Percentiles rank a stretch among this genome's conserved stretches.
Evolutionary conservation across 768 basidiomycete genomes (phyloP).

Genomic region (Dioszegia crocea): DNA sequence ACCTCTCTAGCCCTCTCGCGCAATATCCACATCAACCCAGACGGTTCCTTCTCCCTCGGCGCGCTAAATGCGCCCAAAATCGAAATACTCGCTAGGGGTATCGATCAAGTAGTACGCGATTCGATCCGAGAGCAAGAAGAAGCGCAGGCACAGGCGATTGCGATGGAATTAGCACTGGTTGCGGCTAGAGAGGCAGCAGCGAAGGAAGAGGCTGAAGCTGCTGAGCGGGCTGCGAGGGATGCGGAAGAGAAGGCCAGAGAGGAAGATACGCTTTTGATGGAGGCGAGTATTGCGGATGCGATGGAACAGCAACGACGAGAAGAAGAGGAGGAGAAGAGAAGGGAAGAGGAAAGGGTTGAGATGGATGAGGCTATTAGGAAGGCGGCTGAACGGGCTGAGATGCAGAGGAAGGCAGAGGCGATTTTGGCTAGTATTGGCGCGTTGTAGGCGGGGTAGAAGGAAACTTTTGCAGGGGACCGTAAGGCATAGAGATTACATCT

Average conservation of each 20-base stretch:
- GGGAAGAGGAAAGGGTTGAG: conserved; percentile 26
- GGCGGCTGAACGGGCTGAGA: conserved; percentile 32
- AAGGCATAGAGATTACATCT: no score
- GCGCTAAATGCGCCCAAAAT: conserved; percentile 44
- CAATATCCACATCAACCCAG: conserved; percentile 44
- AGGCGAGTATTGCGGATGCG: conserved; percentile 29
- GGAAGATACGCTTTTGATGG: conserved; percentile 30
- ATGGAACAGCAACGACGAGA: conserved; percentile 32
- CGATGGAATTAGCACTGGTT: conserved; percentile 33
- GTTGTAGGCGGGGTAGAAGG: not conserved
- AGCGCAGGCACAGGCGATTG: conserved; percentile 30
- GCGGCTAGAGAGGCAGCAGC: conserved; percentile 33
- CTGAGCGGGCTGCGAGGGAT: conserved; percentile 22
- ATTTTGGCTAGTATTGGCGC: conserved; percentile 34
- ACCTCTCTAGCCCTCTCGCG: conserved; percentile 32
- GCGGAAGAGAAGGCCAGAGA: conserved; percentile 36
- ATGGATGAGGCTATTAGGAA: conserved; percentile 28
- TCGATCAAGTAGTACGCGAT: conserved; percentile 41
- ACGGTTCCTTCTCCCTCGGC: conserved; percentile 47
- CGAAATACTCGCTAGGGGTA: conserved; percentile 34
- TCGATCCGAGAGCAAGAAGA: conserved; percentile 33
- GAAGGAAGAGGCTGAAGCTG: conserved; percentile 35
- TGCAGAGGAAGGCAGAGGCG: conserved; percentile 33
- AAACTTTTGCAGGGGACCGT: not conserved
- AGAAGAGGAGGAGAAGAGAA: conserved; percentile 34